phyloP scores from a whole-genome alignment of 495 filamentous ascomycete genomes.

The Rostrohypoxylon terebratum region DNA sequence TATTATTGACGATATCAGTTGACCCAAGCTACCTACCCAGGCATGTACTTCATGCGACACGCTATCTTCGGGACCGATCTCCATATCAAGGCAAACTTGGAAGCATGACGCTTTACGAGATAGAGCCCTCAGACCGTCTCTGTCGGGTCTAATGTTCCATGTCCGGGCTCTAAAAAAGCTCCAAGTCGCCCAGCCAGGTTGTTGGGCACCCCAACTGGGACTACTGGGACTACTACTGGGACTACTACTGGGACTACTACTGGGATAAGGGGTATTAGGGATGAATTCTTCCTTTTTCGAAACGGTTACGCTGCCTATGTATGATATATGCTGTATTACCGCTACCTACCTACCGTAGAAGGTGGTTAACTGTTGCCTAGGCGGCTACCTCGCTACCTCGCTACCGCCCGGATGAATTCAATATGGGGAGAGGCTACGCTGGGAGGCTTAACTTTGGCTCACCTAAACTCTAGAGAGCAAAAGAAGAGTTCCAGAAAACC shows the following conservation, averaged over 20 bases:
- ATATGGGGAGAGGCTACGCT: conserved; percentile 12
- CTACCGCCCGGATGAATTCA: conserved; percentile 34
- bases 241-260: too few species aligned
- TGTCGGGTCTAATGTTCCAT: conserved; percentile 34
- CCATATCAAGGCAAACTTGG: conserved; percentile 16
- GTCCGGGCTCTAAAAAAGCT: conserved; percentile 23
- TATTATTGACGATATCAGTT: conserved; percentile 1
- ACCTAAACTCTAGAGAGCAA: conserved; percentile 17
- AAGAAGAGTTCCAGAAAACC: conserved; percentile 37
- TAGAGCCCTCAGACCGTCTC: conserved; percentile 35
- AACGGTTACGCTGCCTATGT: conserved; percentile 11
- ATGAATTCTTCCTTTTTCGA: conserved; percentile 34
- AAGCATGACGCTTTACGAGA: conserved; percentile 28
- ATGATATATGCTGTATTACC: conserved; percentile 36
- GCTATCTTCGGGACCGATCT: conserved; percentile 10
- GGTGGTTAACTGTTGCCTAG: neutral
- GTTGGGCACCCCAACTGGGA: conserved; percentile 26
- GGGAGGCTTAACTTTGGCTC: conserved; percentile 23
- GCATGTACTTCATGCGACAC: conserved; percentile 22
- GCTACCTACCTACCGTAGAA: neutral
- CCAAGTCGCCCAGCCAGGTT: conserved; percentile 35
- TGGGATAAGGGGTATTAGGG: conserved; percentile 30
- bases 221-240: too few species aligned
- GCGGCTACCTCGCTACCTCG: neutral
- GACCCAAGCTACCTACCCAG: neutral